A percentile compares a stretch with the other conserved stretches of the same genome.
Evolutionary conservation across 805 yeast genomes (phyloP).

Genomic region (Metschnikowia colocasiae): DNA sequence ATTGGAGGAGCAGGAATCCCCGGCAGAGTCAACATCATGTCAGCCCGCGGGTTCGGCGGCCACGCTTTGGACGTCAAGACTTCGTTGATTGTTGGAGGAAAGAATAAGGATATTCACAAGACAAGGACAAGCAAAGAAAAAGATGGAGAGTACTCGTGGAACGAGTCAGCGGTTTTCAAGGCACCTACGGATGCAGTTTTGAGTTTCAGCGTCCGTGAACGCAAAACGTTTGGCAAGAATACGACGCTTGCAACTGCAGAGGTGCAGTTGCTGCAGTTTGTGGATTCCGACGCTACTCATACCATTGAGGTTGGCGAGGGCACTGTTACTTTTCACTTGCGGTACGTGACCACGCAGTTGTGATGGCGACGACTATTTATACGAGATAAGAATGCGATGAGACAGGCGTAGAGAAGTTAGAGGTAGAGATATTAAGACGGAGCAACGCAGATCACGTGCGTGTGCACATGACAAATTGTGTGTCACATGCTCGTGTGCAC

Average conservation of each 20-base stretch:
- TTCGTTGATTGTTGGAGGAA: conserved; percentile 42
- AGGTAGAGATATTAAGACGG: no score
- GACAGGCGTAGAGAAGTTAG: no score
- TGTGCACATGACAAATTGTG: no score
- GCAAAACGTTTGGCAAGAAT: conserved; percentile 71
- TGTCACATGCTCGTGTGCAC: no score
- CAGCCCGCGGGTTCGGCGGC: conserved; percentile 41
- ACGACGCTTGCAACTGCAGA: conserved; percentile 58
- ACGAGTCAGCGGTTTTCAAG: conserved; percentile 65
- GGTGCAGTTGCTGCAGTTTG: conserved; percentile 48
- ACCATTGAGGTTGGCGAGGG: conserved; percentile 36
- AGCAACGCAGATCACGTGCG: no score
- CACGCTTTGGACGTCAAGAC: conserved; percentile 50
- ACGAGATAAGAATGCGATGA: no score
- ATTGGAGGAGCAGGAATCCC: conserved; percentile 40
- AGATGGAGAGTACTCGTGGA: conserved; percentile 48
- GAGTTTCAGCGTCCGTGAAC: conserved; percentile 58
- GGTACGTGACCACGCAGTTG: conserved; percentile 20
- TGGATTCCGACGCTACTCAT: conserved; percentile 44
- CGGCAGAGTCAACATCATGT: conserved; percentile 53
- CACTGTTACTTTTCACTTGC: conserved; percentile 38
- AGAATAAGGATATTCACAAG: conserved; percentile 57
- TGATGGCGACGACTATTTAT: not conserved
- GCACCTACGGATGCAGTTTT: conserved; percentile 60
- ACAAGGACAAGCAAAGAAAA: conserved; percentile 55